Percentiles rank a stretch among this genome's conserved stretches.
Conservation (phyloP, 805 yeast genomes). For the Ogataea sp. region DNA sequence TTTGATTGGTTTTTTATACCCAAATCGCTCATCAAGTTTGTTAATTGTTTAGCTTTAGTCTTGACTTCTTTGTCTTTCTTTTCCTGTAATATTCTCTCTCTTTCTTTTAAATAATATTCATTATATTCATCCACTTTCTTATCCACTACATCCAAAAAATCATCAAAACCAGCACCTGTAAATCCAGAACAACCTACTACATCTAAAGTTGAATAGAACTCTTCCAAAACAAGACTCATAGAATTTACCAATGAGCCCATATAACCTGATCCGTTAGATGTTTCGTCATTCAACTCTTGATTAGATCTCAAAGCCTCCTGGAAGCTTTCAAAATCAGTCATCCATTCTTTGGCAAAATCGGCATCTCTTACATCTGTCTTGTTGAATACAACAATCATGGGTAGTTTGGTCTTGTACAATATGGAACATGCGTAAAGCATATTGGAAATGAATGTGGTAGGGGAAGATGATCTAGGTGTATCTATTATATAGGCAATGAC, state of each 20-base stretch:
- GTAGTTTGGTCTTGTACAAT: slow-evolving; percentile 88
- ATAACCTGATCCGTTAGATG: slow-evolving; percentile 66
- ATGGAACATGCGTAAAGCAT: slow-evolving; percentile 98
- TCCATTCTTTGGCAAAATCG: slow-evolving; percentile 90
- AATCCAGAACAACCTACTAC: slow-evolving; percentile 88
- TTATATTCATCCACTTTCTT: slow-evolving; percentile 83
- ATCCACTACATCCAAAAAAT: slow-evolving; percentile 77
- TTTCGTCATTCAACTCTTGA: slow-evolving; percentile 57
- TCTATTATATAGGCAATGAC: slow-evolving; percentile 93
- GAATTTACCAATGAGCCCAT: slow-evolving; percentile 92
- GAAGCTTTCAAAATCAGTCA: slow-evolving; percentile 91
- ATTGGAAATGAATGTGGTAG: slow-evolving; percentile 95
- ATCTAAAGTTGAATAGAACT: slow-evolving; percentile 87
- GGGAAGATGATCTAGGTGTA: slow-evolving; percentile 90
- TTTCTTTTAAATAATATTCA: slow-evolving; percentile 73
- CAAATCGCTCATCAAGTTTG: slow-evolving; percentile 76
- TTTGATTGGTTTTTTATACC: slow-evolving; percentile 43
- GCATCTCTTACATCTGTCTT: slow-evolving; percentile 86
- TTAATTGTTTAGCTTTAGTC: slow-evolving; percentile 63
- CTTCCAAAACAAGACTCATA: slow-evolving; percentile 93
- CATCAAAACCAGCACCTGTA: slow-evolving; percentile 93
- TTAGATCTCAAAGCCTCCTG: slow-evolving; percentile 67
- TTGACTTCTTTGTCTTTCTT: slow-evolving; percentile 69
- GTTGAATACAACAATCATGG: slow-evolving; percentile 94
- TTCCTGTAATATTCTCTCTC: slow-evolving; percentile 71